A percentile compares a stretch with the other conserved stretches of the same genome.
Evolutionary conservation across 371 early-diverging fungal genomes (phyloP).

Genomic region (Mucor velutinosus): DNA sequence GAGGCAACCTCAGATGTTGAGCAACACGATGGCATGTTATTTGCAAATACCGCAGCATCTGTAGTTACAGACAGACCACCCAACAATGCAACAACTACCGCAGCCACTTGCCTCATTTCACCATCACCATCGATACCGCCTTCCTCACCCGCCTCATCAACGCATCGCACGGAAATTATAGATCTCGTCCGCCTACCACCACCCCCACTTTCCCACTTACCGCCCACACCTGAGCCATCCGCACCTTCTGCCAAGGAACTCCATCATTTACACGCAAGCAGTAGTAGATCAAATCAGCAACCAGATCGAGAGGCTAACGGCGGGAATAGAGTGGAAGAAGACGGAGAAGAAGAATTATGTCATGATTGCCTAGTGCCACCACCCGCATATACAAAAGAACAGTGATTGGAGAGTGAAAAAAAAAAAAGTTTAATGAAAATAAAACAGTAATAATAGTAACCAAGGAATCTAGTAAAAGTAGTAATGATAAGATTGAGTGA

Average conservation of each 20-base stretch:
- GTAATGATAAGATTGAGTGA: neutral
- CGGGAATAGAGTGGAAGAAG: neutral
- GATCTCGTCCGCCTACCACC: neutral
- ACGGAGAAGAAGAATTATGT: constrained; percentile 4
- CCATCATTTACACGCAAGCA: neutral
- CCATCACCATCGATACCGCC: neutral
- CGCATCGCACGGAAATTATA: neutral
- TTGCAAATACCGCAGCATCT: neutral
- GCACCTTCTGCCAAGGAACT: constrained; percentile 28
- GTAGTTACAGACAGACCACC: neutral
- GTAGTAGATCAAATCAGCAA: neutral
- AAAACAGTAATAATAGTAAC: constrained; percentile 11
- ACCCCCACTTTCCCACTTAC: constrained; percentile 1
- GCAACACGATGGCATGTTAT: neutral
- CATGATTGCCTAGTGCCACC: constrained; percentile 23
- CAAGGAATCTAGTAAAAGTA: neutral
- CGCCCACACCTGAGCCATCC: constrained; percentile 18
- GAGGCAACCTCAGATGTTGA: neutral
- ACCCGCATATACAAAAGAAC: constrained; percentile 18
- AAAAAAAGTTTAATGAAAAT: constrained; percentile 1
- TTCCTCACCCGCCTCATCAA: neutral
- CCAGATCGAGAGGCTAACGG: neutral
- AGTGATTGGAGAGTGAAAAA: neutral
- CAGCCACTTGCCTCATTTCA: neutral
- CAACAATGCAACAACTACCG: neutral